phyloP scores from a whole-genome alignment of 1,284 basidiomycete species.

The Ganoderma sinense region DNA sequence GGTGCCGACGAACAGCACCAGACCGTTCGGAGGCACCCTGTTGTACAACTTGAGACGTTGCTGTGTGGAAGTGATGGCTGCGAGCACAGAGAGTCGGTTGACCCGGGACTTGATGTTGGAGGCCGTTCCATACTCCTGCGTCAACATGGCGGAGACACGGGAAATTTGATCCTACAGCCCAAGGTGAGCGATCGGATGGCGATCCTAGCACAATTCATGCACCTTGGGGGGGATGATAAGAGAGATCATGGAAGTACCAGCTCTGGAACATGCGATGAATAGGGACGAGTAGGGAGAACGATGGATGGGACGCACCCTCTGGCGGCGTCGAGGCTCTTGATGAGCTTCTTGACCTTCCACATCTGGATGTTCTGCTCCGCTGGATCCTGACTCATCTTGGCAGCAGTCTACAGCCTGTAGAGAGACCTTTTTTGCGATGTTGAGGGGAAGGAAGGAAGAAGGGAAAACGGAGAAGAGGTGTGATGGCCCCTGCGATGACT shows the following conservation, averaged over 20 bases:
- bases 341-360: conserved; percentile 99
- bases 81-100: conserved; percentile 96
- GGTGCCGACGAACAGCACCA: conserved; percentile 97
- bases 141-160: conserved; percentile 93
- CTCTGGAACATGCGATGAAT: conserved; percentile 54
- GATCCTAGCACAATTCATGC: conserved; percentile 34
- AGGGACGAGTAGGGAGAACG: conserved; percentile 3
- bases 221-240: conserved; percentile 96
- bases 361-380: conserved; percentile 92
- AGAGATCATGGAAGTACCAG: conserved; percentile 99
- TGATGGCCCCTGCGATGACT: not conserved
- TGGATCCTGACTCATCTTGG: conserved; percentile 77
- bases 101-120: conserved; percentile 99
- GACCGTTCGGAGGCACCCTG: conserved; percentile 95
- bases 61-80: conserved; percentile 99
- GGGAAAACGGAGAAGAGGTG: conserved; percentile 11
- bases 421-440: conserved; percentile 20
- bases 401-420: conserved; percentile 4
- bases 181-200: conserved; percentile 25
- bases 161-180: conserved; percentile 92
- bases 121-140: conserved; percentile 97
- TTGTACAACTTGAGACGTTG: conserved; percentile 97
- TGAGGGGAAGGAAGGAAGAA: conserved; percentile 5
- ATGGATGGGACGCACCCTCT: conserved; percentile 70
- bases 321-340: conserved; percentile 92